Evolutionary conservation across 495 filamentous ascomycete genomes (phyloP), one percentile per base, ranked within the genome.

Genomic region (Thermochaetoides thermophila): DNA sequence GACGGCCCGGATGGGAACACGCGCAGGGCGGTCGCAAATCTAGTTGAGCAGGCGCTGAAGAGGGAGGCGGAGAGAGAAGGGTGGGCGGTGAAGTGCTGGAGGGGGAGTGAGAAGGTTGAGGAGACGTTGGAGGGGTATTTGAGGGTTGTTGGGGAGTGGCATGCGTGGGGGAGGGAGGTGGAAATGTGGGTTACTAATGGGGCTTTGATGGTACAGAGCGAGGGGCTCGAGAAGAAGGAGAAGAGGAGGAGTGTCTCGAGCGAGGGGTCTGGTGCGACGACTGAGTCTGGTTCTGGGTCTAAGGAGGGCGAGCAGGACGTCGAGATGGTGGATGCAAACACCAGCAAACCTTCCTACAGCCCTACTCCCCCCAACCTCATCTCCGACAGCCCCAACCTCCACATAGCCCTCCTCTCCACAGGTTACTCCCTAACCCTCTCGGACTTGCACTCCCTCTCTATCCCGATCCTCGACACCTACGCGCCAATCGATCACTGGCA

Each of bases 401-500:
- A 82, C 0, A 61, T 92, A n/a, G 73, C 83, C 3, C 52, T 94
- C 5, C 55, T 92, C 1, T 72, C 81, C 0, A 31, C 42, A 2
- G 72, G 74, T 11, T 94, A 78, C 51, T 73, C 79, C 37, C 71
- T 96, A 10, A 81, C 75, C 1, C 71, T 72, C 1, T 76, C 78
- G 5, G 81, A 95, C 46, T 55, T 64, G 20, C 87, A 78, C 44
- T 77, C 85, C 0, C 69, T 65, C 31, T 58, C 64, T 11, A 71
- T 86, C 8, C 78, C 78, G 6, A 80, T 92, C 30, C 57, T 63
- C 8, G 86, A 94, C 43, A 62, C 71, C 2, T 93, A 92, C 50
- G 69, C 70, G 1, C 76, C 82, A 0, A 61, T 82, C 18, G 84
- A 97, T 47, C 89, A 97, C 51, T 97, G 89, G 89, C 84, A 94